Evolutionary conservation across 371 early-diverging fungal genomes (phyloP).

Genomic region (Phascolomyces articulosus): DNA sequence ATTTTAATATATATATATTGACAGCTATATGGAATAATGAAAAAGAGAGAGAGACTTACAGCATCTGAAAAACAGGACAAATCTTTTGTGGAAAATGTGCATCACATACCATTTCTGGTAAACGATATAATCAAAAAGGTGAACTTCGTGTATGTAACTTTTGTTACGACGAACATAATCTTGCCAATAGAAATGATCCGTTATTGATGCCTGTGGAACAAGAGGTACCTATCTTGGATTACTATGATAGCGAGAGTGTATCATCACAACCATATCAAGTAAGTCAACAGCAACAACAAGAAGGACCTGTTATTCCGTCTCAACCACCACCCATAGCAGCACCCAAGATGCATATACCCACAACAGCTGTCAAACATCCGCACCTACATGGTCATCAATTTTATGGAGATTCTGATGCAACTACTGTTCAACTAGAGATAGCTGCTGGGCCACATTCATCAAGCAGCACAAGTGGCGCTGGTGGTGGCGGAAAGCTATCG

Average conservation of each 20-base stretch:
- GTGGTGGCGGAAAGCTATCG: slow-evolving; percentile 13
- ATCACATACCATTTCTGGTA: slow-evolving; percentile 74
- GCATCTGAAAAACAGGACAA: slow-evolving; percentile 59
- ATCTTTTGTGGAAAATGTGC: slow-evolving; percentile 64
- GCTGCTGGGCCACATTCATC: slow-evolving; percentile 14
- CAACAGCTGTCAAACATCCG: slow-evolving; percentile 40
- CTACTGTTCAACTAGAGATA: slow-evolving; percentile 46
- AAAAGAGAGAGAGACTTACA: no score
- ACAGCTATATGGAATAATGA: no score
- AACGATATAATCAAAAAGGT: slow-evolving; percentile 70
- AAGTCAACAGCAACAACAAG: slow-evolving; percentile 6
- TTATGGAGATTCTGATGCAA: slow-evolving; percentile 46
- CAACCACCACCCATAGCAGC: slow-evolving; percentile 44
- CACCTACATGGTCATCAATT: slow-evolving; percentile 21
- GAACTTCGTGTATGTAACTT: slow-evolving; percentile 82
- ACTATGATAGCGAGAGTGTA: slow-evolving; percentile 17
- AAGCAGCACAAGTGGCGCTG: background rate
- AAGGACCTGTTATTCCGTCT: slow-evolving; percentile 39
- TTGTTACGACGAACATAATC: slow-evolving; percentile 59
- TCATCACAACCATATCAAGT: slow-evolving; percentile 31
- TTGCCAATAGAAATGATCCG: slow-evolving; percentile 9
- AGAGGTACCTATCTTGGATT: slow-evolving; percentile 1
- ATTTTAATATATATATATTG: background rate
- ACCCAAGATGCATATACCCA: slow-evolving; percentile 53
- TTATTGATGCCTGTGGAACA: background rate